A percentile compares a stretch with the other conserved stretches of the same genome.
phyloP scores from a whole-genome alignment of 768 basidiomycete species.

The Serendipita sp. region DNA sequence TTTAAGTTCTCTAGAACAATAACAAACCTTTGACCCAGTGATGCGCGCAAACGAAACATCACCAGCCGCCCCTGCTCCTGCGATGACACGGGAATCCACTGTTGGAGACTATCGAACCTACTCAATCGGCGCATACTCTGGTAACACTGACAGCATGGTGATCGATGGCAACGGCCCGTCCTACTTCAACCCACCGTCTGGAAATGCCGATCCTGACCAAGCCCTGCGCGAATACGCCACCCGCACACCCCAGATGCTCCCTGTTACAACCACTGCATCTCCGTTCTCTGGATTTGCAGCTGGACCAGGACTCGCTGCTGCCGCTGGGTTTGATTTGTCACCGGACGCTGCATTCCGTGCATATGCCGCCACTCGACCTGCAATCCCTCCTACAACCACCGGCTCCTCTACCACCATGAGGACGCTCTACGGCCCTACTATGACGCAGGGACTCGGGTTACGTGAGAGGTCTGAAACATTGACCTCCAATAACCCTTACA shows the following conservation, averaged over 20 bases:
- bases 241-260: background rate
- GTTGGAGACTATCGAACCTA: background rate
- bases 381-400: background rate
- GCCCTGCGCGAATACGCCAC: constrained; percentile 19
- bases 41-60: constrained; percentile 9
- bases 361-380: constrained; percentile 29
- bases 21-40: constrained; percentile 1
- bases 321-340: constrained; percentile 29
- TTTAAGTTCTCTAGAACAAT: background rate
- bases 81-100: constrained; percentile 8
- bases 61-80: constrained; percentile 16
- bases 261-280: constrained; percentile 7
- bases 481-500: background rate
- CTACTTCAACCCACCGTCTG: constrained; percentile 1
- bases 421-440: background rate
- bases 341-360: constrained; percentile 68
- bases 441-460: background rate
- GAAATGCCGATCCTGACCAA: background rate
- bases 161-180: background rate
- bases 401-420: background rate
- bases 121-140: constrained; percentile 1
- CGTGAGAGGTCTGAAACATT: background rate
- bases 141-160: background rate
- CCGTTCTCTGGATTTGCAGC: constrained; percentile 7
- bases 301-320: constrained; percentile 21